Evolutionary conservation across 805 yeast species (phyloP).

Genomic region (Debaryomyces prosopidis): DNA sequence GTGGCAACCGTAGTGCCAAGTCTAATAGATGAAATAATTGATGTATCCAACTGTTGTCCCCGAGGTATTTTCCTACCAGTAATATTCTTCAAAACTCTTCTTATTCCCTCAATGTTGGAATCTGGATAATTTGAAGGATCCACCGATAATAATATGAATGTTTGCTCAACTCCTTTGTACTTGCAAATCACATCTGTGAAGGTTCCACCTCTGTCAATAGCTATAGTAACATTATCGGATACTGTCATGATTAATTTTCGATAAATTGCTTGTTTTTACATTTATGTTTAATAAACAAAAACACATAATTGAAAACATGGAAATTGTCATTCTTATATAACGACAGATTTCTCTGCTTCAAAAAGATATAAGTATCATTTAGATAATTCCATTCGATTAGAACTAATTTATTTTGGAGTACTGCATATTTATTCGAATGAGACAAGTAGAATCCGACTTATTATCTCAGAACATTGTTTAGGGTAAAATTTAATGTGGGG

Average conservation of each 20-base stretch:
- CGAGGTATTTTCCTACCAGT: conserved; percentile 23
- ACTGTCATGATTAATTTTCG: conserved; percentile 9
- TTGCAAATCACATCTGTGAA: conserved; percentile 64
- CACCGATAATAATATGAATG: conserved; percentile 33
- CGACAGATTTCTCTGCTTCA: too few relatives aligned
- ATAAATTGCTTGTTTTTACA: too few relatives aligned
- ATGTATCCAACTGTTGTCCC: conserved; percentile 16
- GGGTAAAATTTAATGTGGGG: too few relatives aligned
- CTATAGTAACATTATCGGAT: neutral
- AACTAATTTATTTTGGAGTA: too few relatives aligned
- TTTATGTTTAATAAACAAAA: too few relatives aligned
- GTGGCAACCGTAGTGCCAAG: conserved; percentile 32
- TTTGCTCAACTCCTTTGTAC: neutral
- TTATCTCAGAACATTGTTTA: too few relatives aligned
- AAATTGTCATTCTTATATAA: too few relatives aligned
- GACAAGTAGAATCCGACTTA: too few relatives aligned
- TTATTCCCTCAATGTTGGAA: conserved; percentile 20
- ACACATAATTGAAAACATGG: too few relatives aligned
- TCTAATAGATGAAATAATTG: conserved; percentile 19
- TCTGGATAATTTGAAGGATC: conserved; percentile 19
- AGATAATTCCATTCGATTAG: too few relatives aligned
- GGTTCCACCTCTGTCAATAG: conserved; percentile 70
- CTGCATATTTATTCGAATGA: too few relatives aligned
- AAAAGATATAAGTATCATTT: too few relatives aligned
- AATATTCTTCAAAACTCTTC: conserved; percentile 16